Evolutionary conservation across 23 red algal species (phyloP), one percentile per base, ranked within the genome.

Genomic region (Porphyridium purpureum): DNA sequence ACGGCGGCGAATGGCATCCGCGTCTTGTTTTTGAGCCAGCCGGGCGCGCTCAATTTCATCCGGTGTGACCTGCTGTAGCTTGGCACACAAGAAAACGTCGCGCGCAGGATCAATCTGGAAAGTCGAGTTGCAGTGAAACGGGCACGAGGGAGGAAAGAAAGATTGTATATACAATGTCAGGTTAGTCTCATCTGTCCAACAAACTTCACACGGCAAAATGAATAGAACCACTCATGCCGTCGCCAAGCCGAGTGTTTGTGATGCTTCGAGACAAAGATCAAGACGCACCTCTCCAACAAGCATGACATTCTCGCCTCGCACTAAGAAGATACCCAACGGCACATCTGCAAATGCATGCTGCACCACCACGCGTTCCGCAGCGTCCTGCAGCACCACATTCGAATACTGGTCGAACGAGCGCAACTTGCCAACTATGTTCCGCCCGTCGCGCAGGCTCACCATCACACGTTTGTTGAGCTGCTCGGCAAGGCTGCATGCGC

Each of bases 281-380:
- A n/a, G n/a, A n/a, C n/a, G n/a, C 14, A 78, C 79, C 68, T 78
- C 64, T 21, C 90, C 90, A 33, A 98, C 47, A n/a, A 98, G 60
- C 67, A 86, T 82, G n/a, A 98, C 90, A 25, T 98, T 98, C 58
- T 98, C 90, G 20, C 90, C 90, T 5, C 90, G 90, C 14, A 98
- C 75, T 9, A 98, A 69, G 27, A 81, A 69, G 32, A 86, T 64
- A 28, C 90, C 90, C 27, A 70, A 60, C 14, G 79, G 79, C 35
- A 86, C 66, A 62, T 98, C 90, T 5, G 75, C 80, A 57, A 78
- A 98, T 23, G 62, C 42, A 7, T 80, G 57, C 5, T 82, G 31
- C 2, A 98, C 74, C 20, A 83, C 34, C 29, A 98, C 66, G 31
- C 90, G 72, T 33, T 98, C 90, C 19, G 81, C 75, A 2, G 90